These are phyloP conservation scores for Heterobasidion parviporum DNA, from an alignment of 1,284 basidiomycete genomes.

Conservation along the genomic window DNA sequence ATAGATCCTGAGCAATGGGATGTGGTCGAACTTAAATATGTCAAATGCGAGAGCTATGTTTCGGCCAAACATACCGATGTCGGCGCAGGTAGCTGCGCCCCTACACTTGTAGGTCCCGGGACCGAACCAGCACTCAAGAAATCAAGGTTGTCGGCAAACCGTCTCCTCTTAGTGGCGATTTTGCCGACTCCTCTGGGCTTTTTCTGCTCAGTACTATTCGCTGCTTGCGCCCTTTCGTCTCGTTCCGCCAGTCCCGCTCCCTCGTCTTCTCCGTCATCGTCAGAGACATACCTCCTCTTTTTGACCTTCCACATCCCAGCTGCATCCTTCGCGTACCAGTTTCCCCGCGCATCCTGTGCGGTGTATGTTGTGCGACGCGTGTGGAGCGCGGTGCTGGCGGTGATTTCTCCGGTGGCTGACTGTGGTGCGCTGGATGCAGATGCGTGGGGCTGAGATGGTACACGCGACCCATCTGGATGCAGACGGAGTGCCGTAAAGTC, in stretches of 20 bases:
- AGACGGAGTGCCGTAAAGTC: constrained; percentile 1
- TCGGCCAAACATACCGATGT: background rate
- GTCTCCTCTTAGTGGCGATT: constrained; percentile 28
- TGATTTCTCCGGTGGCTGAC: background rate
- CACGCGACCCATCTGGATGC: constrained; percentile 1
- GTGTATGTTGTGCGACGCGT: constrained; percentile 16
- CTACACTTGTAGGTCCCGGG: background rate
- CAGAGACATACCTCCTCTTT: constrained; percentile 13
- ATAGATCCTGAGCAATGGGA: constrained; percentile 39
- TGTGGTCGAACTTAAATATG: too few species aligned
- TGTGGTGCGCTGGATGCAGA: background rate
- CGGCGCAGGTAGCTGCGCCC: background rate
- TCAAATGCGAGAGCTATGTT: too few species aligned
- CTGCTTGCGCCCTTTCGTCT: background rate
- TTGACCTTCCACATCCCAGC: constrained; percentile 22
- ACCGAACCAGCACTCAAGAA: constrained; percentile 20
- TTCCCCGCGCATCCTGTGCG: constrained; percentile 20
- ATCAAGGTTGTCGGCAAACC: constrained; percentile 30
- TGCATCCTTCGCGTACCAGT: constrained; percentile 27
- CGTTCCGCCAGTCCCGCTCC: background rate
- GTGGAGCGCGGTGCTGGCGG: background rate
- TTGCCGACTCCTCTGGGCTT: constrained; percentile 9
- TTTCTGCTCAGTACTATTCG: too few species aligned
- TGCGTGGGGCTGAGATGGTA: background rate
- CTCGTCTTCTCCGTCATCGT: constrained; percentile 7